Evolutionary conservation across 192 early-diverging fungal genomes (phyloP), one percentile per base, ranked within the genome.

Genomic region (Haplosporangium gracile): DNA sequence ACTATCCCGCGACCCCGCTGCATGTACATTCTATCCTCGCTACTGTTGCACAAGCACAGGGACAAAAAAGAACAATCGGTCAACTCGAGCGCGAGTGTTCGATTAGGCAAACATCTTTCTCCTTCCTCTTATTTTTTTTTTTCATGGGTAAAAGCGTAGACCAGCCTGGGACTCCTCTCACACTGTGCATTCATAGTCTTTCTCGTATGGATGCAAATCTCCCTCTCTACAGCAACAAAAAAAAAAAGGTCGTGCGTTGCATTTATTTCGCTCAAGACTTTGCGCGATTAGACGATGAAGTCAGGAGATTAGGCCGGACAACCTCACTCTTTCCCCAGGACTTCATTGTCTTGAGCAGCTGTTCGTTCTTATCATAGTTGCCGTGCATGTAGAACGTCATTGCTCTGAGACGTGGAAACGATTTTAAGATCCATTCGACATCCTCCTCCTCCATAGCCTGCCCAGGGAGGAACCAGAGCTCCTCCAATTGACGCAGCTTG

Each of bases 291-390:
- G 60, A 65, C 26, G 26, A 65, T 3, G 29, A 4, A 32, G 60
- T 13, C 60, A 13, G 13, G 26, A 65, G 26, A 10, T 32, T 15
- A 1, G 26, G n/a, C 0, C 60, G 29, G 11, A 32, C 60, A 65
- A 65, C 26, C 60, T 65, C 60, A 32, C 60, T 65, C 60, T 65
- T 65, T 11, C 60, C 60, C 60, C 60, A 65, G 29, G 60, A 29
- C 29, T 65, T 65, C 60, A 65, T 65, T 11, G 29, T 15, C n/a
- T 65, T 65, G 11, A 32, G 60, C 29, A 65, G 29, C 29, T 32
- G 29, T 29, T 65, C 60, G 13, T 65, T 65, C 60, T 32, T 65
- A 29, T 65, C 60, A 65, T 65, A 65, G 13, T 32, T 65, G 60
- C 55, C 6, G 10, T 65, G n/a, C 60, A 65, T 65, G 60, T 32